Evolutionary conservation across 495 filamentous ascomycete genomes (phyloP).

Genomic region (Astrothelium subdiscretum): DNA sequence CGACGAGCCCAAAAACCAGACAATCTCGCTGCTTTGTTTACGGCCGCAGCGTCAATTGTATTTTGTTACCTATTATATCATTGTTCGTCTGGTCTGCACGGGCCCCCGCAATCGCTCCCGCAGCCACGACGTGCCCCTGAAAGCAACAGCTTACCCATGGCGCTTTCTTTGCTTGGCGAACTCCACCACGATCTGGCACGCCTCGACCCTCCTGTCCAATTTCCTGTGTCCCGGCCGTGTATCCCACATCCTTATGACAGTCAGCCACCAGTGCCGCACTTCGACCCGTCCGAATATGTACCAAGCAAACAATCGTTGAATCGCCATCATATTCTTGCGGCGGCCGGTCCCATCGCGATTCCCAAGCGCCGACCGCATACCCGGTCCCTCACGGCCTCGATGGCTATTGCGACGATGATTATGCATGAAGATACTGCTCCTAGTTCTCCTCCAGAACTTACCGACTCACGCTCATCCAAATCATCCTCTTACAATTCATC

Average conservation of each 20-base stretch:
- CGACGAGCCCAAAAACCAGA: too few relatives aligned
- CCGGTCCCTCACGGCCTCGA: constrained; percentile 10
- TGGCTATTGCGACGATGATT: constrained; percentile 12
- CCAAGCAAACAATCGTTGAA: constrained; percentile 1
- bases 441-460: constrained; percentile 73
- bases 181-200: background rate
- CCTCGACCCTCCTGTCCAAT: background rate
- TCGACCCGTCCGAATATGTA: background rate
- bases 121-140: background rate
- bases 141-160: background rate
- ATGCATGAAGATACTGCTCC: constrained; percentile 37
- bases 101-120: background rate
- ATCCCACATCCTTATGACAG: background rate
- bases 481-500: constrained; percentile 80
- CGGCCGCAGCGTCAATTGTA: background rate
- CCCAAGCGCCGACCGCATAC: constrained; percentile 1
- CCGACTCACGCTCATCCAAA: constrained; percentile 78
- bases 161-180: background rate
- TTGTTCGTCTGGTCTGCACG: background rate
- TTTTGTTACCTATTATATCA: background rate
- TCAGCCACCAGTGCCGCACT: background rate
- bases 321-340: background rate
- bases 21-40: background rate
- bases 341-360: background rate
- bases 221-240: background rate